Conservation (phyloP, 257 asterid species). For the Parsonsia alboflavescens region DNA sequence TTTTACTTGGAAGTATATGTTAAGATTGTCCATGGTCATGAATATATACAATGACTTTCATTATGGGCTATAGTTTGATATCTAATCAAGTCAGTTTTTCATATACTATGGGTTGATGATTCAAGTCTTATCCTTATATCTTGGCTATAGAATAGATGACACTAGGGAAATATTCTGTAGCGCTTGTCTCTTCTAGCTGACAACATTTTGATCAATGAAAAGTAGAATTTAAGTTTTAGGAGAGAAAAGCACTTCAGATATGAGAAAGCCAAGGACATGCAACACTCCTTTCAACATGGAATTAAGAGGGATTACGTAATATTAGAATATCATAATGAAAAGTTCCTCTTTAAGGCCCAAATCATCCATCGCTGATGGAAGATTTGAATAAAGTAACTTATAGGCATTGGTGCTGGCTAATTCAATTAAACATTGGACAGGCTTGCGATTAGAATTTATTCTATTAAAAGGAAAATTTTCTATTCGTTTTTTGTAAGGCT, state of each 20-base stretch:
- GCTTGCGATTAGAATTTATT: no score
- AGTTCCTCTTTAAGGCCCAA: neutral
- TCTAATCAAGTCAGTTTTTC: neutral
- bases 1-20: neutral
- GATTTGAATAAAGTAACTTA: neutral
- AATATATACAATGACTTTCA: neutral
- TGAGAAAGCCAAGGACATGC: neutral
- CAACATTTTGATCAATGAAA: neutral
- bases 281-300: neutral
- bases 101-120: no score
- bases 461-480: neutral
- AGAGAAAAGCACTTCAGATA: neutral
- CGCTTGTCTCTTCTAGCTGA: neutral
- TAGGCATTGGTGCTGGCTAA: neutral
- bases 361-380: constrained; percentile 1
- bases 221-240: neutral
- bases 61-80: neutral
- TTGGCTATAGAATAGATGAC: neutral
- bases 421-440: no score
- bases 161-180: neutral
- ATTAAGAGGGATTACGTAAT: neutral
- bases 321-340: no score
- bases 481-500: no score
- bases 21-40: neutral
- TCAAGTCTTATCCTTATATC: neutral